Evolutionary conservation across 108 stramenopile species (phyloP), one percentile per base, ranked within the genome.

Genomic region (Nannochloropsis salina): DNA sequence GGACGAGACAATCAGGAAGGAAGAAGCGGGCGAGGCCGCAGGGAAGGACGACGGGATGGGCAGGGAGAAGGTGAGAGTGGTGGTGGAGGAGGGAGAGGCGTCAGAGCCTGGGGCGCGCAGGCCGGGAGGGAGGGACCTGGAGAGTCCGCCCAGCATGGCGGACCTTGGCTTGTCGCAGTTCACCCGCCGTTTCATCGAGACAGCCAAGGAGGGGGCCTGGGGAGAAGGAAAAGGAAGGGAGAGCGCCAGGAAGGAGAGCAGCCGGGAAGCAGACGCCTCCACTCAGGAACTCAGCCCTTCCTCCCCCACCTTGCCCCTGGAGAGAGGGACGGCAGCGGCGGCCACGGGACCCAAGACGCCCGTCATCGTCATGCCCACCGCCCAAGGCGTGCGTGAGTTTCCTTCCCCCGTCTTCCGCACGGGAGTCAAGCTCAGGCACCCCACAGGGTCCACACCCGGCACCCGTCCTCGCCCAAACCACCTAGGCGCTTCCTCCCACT

Each of bases 391-490:
- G 61, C 61, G 61, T 6, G 61, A 74, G 6, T 74, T 74, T n/a
- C 61, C 61, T n/a, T 74, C 61, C 4, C 61, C 61, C 61, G 61
- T 74, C 61, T 74, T 74, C 6, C 61, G 61, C 61, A 74, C 61
- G n/a, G 61, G 61, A n/a, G 61, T 74, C 61, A 74, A 74, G 61
- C 61, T 74, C 61, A 15, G 61, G n/a, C 61, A 74, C 61, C 61
- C 61, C 2, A 15, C 6, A 74, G 61, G 20, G 61, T n/a, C 20
- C 61, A 74, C 15, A 15, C 15, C 61, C 61, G 61, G n/a, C 2
- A 6, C 6, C 8, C n/a, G 20, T 74, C 61, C 61, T 74, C 61
- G 20, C 61, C 15, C 61, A 8, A 15, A 74, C 61, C 20, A 15
- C 61, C n/a, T n/a, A n/a, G 61, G 61, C 61, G 61, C 20, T n/a